A percentile compares a stretch with the other conserved stretches of the same genome.
phyloP scores from a whole-genome alignment of 2,329 filamentous ascomycete genomes.

The Dactylella cylindrospora region DNA sequence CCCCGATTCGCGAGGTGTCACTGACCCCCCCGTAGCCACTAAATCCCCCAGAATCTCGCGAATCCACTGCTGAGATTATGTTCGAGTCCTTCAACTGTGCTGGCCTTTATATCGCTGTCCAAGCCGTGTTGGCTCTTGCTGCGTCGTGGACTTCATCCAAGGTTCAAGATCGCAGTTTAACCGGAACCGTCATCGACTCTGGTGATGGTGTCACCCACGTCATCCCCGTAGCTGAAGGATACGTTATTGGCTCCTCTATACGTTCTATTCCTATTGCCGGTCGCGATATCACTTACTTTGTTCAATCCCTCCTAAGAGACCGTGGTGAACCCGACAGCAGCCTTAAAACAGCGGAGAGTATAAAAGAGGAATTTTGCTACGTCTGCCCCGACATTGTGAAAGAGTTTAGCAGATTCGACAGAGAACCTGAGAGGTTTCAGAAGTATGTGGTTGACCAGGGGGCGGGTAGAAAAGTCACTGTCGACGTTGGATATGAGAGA shows the following conservation, averaged over 20 bases:
- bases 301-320: conserved; percentile 92
- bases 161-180: conserved; percentile 91
- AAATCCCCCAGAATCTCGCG: conserved; percentile 97
- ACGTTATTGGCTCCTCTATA: conserved; percentile 98
- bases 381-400: conserved; percentile 98
- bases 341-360: conserved; percentile 93
- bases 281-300: conserved; percentile 97
- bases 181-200: conserved; percentile 96
- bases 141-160: conserved; percentile 99
- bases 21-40: conserved; percentile 65
- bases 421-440: conserved; percentile 84
- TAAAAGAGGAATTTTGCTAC: conserved; percentile 99
- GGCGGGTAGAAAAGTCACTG: conserved; percentile 77
- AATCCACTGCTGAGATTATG: conserved; percentile 99
- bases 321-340: conserved; percentile 95
- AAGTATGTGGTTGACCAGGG: conserved; percentile 85
- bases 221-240: conserved; percentile 96
- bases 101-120: conserved; percentile 96
- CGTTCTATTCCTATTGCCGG: conserved; percentile 98
- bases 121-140: conserved; percentile 92
- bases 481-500: conserved; percentile 96
- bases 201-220: conserved; percentile 99
- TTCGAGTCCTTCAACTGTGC: conserved; percentile 99
- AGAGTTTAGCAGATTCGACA: conserved; percentile 92
- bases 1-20: conserved; percentile 1